phyloP scores from a whole-genome alignment of 495 filamentous ascomycete genomes.

The Xylaria intraflava region DNA sequence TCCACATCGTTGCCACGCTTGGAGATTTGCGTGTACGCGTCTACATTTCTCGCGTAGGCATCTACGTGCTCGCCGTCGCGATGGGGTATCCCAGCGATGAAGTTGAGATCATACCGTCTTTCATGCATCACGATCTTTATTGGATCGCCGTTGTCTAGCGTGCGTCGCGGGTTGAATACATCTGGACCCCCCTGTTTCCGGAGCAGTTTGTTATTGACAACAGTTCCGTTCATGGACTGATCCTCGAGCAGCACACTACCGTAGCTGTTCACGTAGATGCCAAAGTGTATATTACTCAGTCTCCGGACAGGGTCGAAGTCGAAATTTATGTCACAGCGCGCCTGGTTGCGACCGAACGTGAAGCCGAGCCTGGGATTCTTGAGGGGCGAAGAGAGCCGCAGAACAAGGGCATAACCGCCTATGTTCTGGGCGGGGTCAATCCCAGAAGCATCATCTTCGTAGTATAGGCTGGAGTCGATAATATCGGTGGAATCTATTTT shows the following conservation, averaged over 20 bases:
- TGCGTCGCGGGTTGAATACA: conserved; percentile 40
- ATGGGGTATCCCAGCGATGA: conserved; percentile 78
- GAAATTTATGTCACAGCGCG: conserved; percentile 69
- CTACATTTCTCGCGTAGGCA: conserved; percentile 55
- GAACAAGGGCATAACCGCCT: conserved; percentile 63
- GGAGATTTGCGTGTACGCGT: conserved; percentile 40
- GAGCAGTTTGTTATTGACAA: conserved; percentile 65
- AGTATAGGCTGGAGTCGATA: conserved; percentile 40
- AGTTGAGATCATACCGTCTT: conserved; percentile 50
- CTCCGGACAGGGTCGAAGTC: conserved; percentile 49
- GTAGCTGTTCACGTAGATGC: conserved; percentile 75
- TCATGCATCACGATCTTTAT: conserved; percentile 60
- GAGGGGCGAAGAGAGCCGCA: conserved; percentile 67
- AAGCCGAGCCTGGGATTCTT: conserved; percentile 64
- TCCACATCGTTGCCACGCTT: conserved; percentile 10
- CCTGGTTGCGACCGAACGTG: conserved; percentile 69
- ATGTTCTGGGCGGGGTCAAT: conserved; percentile 44
- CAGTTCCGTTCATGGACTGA: conserved; percentile 84
- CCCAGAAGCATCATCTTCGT: conserved; percentile 33
- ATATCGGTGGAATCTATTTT: conserved; percentile 36
- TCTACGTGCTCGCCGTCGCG: conserved; percentile 51
- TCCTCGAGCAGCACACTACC: conserved; percentile 87
- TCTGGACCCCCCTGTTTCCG: conserved; percentile 32
- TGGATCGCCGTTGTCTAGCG: conserved; percentile 64
- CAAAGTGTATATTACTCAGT: conserved; percentile 86